Percentiles rank a stretch among this genome's conserved stretches.
phyloP scores from a whole-genome alignment of 768 basidiomycete genomes.

The Amanita polypyramis region DNA sequence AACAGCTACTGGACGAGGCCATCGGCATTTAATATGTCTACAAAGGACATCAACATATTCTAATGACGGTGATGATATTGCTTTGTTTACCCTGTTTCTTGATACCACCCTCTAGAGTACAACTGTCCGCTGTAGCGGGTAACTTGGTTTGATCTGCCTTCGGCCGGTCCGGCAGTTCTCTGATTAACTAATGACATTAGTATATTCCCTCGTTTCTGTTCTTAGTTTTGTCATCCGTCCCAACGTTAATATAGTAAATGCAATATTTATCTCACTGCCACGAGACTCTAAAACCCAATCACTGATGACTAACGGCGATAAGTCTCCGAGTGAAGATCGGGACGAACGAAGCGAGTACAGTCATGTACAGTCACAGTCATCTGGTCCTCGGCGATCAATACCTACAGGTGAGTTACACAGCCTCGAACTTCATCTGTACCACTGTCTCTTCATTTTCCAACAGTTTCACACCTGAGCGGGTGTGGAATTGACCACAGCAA shows the following conservation, averaged over 20 bases:
- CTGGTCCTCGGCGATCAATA: no score
- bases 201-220: background rate
- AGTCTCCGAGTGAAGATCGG: no score
- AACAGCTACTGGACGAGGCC: constrained; percentile 5
- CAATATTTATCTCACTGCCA: background rate
- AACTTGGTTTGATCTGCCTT: no score
- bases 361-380: no score
- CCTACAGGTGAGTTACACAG: no score
- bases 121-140: background rate
- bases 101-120: background rate
- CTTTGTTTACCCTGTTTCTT: constrained; percentile 1
- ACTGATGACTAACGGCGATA: no score
- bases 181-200: background rate
- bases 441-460: no score
- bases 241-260: background rate
- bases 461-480: no score
- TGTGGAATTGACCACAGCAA: no score
- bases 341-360: no score
- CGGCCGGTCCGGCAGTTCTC: background rate
- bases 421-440: no score
- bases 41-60: background rate
- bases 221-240: no score
- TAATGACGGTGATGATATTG: background rate
- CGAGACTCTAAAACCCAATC: background rate
- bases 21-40: background rate